phyloP scores from a whole-genome alignment of 2,329 filamentous ascomycete species.

The Colletotrichum trifolii region DNA sequence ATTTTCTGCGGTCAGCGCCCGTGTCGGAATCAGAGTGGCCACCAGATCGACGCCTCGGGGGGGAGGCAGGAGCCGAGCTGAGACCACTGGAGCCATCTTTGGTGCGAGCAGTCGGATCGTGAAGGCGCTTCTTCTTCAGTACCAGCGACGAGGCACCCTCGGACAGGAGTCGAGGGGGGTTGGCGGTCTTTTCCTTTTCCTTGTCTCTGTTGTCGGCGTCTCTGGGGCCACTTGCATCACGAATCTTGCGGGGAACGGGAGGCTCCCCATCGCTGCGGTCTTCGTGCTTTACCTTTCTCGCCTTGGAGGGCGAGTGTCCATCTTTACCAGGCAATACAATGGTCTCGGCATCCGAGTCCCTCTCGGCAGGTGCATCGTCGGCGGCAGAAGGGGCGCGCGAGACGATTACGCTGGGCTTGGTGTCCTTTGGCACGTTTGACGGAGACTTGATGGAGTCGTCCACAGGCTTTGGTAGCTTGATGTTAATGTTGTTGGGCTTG shows the following conservation, averaged over 20 bases:
- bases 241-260: constrained; percentile 49
- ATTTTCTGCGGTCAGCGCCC: constrained; percentile 56
- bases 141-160: constrained; percentile 41
- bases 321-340: constrained; percentile 76
- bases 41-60: constrained; percentile 53
- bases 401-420: constrained; percentile 40
- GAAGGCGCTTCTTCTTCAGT: constrained; percentile 62
- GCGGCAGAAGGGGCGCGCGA: constrained; percentile 44
- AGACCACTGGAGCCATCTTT: constrained; percentile 67
- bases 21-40: constrained; percentile 65
- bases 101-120: constrained; percentile 51
- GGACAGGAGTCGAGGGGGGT: constrained; percentile 40
- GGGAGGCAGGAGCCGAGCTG: constrained; percentile 69
- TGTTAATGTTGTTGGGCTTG: constrained; percentile 12
- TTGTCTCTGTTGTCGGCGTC: constrained; percentile 50
- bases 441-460: constrained; percentile 34
- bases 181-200: constrained; percentile 47
- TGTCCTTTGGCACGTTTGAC: constrained; percentile 23
- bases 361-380: constrained; percentile 61
- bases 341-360: constrained; percentile 78
- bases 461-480: constrained; percentile 16
- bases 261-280: constrained; percentile 69
- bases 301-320: constrained; percentile 71
- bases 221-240: constrained; percentile 47
- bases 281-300: constrained; percentile 73